A percentile compares a stretch with the other conserved stretches of the same genome.
phyloP scores from a whole-genome alignment of 495 filamentous ascomycete genomes.

The Penicillium robsamsonii region DNA sequence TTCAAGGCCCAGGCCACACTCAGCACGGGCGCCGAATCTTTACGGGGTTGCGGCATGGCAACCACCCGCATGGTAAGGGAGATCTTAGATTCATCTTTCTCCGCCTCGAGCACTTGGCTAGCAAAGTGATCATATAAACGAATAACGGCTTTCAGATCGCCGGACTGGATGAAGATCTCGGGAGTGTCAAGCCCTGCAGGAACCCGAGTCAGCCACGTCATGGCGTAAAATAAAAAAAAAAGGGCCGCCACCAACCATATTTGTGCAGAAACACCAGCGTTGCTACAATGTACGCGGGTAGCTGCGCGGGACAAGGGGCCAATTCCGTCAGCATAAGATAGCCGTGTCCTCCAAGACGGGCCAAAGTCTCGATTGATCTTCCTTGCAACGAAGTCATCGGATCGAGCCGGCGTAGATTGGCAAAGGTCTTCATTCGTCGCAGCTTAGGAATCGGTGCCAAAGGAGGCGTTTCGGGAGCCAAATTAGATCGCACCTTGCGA shows the following conservation, averaged over 20 bases:
- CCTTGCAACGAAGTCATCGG: conserved; percentile 59
- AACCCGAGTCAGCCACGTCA: conserved; percentile 13
- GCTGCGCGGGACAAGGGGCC: conserved; percentile 57
- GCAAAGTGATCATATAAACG: conserved; percentile 43
- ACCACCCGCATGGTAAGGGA: conserved; percentile 35
- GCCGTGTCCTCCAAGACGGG: conserved; percentile 72
- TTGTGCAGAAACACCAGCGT: conserved; percentile 63
- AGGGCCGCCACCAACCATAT: conserved; percentile 52
- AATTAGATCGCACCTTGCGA: conserved; percentile 35
- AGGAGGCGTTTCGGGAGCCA: conserved; percentile 36
- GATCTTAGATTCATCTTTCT: conserved; percentile 34
- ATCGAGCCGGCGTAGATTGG: conserved; percentile 30
- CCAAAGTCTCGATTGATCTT: conserved; percentile 60
- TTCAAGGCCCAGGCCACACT: conserved; percentile 75
- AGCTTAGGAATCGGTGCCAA: conserved; percentile 49
- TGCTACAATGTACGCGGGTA: conserved; percentile 76
- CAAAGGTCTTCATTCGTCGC: conserved; percentile 45
- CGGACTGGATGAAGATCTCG: conserved; percentile 35
- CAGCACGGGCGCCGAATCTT: conserved; percentile 48
- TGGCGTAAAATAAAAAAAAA: conserved; percentile 11
- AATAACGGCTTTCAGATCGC: conserved; percentile 31
- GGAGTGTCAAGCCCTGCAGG: conserved; percentile 17
- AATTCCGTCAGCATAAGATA: conserved; percentile 66
- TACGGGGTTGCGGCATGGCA: conserved; percentile 14
- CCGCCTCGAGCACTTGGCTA: conserved; percentile 32